Base-by-base conservation (phyloP, 306 rosid genomes). In the Cyclanthera cordifolia region DNA sequence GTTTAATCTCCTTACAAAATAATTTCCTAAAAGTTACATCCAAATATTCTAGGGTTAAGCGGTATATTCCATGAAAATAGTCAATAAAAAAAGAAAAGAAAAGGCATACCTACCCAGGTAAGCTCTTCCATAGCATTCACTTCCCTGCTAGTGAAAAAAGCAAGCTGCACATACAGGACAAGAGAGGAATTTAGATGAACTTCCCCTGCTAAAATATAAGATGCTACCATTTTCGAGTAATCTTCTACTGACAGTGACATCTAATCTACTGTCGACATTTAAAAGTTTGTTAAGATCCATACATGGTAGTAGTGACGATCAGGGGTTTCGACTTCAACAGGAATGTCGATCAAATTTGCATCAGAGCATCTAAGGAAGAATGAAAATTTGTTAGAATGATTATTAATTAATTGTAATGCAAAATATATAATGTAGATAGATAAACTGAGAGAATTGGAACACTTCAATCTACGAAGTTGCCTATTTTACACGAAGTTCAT, bases 301-400 rank as follows among this genome's bases (percentile, higher is more conserved):
- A 89, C 98, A 79, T 85, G 98, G 75, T 92, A 92, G 68, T 89
- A 92, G 74, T 92, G 98, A 47, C 81, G 98, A 75, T 92, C 98
- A 27, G 96, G 98, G 39, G 92, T 87, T 83, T 92, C 98, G 60
- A 89, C 93, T 87, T 92, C 96, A 72, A 92, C 90, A 2, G 96
- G 98, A 70, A 92, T 73, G 72, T 85, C 98, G 54, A 85, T 69
- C 77, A 92, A 73, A 82, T 85, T 92, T 55, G 84, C 78, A 77
- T 92, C 96, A 14, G 0, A 32, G 76, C 98, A 89, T 71, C 98
- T 92, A 24, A 60, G 17, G 4, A 19, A 4, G 39, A 16, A 30
- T 51, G 66, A 25, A 1, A 41, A 49, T 54, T 12, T 24, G 20
- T 20, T 12, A 41, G 34, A 63, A 14, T 14, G 53, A 43, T 64